Conservation (phyloP, 1,139 yeast species). For the Zygoascus hellenicus region DNA sequence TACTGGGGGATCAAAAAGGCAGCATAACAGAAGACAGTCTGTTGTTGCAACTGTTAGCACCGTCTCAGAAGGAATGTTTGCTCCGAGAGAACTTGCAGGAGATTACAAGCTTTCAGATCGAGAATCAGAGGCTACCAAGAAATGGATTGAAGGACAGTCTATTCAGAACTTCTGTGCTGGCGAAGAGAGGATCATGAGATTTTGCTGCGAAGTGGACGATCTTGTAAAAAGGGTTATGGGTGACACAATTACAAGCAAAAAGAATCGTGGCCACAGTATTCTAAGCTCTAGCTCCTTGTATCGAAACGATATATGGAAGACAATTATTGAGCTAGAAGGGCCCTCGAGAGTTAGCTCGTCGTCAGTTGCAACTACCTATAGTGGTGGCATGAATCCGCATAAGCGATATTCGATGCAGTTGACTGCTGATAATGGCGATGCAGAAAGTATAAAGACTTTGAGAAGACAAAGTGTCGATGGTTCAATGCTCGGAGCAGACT, state of each 20-base stretch:
- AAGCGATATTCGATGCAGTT: background rate
- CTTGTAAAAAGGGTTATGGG: slow-evolving; percentile 33
- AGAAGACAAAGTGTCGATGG: background rate
- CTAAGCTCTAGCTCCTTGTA: slow-evolving; percentile 26
- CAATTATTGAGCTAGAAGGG: slow-evolving; percentile 27
- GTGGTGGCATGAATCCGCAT: background rate
- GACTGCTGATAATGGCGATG: background rate
- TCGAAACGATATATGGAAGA: slow-evolving; percentile 27
- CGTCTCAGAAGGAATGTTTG: slow-evolving; percentile 28
- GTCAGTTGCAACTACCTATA: slow-evolving; percentile 11
- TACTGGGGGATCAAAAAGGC: slow-evolving; percentile 20
- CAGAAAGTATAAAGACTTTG: background rate
- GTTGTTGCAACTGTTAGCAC: slow-evolving; percentile 17
- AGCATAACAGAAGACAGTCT: slow-evolving; percentile 28
- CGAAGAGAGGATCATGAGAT: slow-evolving; percentile 35
- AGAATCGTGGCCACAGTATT: slow-evolving; percentile 27
- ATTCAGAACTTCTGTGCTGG: slow-evolving; percentile 35
- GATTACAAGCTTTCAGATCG: slow-evolving; percentile 33
- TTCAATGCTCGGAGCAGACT: background rate
- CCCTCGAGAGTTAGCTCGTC: slow-evolving; percentile 19
- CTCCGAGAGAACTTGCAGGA: slow-evolving; percentile 29
- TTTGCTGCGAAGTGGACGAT: slow-evolving; percentile 34
- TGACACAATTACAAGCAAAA: slow-evolving; percentile 24
- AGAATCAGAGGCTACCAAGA: slow-evolving; percentile 32
- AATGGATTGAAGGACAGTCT: slow-evolving; percentile 31